Conservation (phyloP, 2,329 filamentous ascomycete genomes). For the Fusarium sublunatum region DNA sequence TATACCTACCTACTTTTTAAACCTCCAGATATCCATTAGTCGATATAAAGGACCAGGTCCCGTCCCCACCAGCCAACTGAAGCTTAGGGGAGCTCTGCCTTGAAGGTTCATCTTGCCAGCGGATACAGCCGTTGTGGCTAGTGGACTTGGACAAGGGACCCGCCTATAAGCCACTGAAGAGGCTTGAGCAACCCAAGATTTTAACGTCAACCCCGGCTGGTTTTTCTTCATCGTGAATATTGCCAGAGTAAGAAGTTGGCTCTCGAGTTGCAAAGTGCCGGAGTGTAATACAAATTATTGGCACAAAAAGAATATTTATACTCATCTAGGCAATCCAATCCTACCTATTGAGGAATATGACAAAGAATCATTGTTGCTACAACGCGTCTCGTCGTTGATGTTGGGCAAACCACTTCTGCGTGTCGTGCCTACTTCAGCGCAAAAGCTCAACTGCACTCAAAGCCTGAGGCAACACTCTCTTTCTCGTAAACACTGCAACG, state of each 20-base stretch:
- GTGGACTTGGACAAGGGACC: constrained; percentile 10
- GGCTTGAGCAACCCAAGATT: constrained; percentile 23
- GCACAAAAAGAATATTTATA: not conserved
- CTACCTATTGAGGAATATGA: constrained; percentile 13
- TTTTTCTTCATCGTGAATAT: constrained; percentile 26
- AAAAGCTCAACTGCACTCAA: constrained; percentile 13
- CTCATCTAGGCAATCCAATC: not conserved
- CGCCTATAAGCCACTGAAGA: constrained; percentile 32
- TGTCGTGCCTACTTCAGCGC: constrained; percentile 27
- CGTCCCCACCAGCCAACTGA: not conserved
- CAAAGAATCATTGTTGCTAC: constrained; percentile 21
- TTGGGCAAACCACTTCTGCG: constrained; percentile 11
- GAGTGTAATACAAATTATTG: constrained; percentile 1
- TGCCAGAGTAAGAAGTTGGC: not conserved
- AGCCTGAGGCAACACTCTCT: constrained; percentile 29
- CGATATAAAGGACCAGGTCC: too few species aligned
- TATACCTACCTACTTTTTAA: too few species aligned
- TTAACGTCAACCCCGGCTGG: constrained; percentile 12
- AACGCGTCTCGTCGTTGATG: constrained; percentile 17
- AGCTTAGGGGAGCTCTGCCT: constrained; percentile 14
- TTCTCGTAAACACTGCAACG: constrained; percentile 15
- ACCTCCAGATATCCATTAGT: too few species aligned
- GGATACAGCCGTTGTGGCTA: constrained; percentile 45
- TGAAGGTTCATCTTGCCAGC: constrained; percentile 13
- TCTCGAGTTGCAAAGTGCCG: constrained; percentile 3